Base-by-base conservation (phyloP, 164 flowering plant genomes). In the Aristolochia californica region DNA sequence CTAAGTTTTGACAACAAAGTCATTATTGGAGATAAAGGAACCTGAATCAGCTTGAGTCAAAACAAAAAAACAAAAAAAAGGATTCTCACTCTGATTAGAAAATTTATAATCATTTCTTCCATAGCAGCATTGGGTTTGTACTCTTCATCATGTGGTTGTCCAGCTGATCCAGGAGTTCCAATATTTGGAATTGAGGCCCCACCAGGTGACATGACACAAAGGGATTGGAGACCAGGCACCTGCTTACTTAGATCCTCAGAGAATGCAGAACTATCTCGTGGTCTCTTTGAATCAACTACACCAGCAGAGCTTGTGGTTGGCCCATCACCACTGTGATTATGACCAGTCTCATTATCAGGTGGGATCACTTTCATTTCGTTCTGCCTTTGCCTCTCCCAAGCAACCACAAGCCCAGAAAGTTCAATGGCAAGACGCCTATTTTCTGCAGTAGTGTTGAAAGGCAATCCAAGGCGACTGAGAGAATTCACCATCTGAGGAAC, bases 401-500 rank as follows among this genome's bases (percentile, higher is more conserved):
- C 82, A 62, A 94, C 94, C 65, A 94, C 97, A 68, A 94, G 78
- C 17, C 99, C 97, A 74, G 99, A 97, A 76, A 94, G 99, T 62
- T 94, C 97, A 63, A 94, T 86, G 3, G 99, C 96, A 63, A 94
- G 95, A 21, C 99, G 93, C 80, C 99, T 82, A 69, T 94, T 90
- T 70, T 94, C 99, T 55, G 84, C 66, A 40, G 96, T 75, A 21
- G 96, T 86, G 60, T 83, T 90, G 63, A 70, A 88, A 11, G 96
- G 99, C 70, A 94, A 77, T 47, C 99, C 99, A 65, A 94, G 94
- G 53, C 99, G 93, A 70, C 88, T 94, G 21, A 94, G 81, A 68
- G 99, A 90, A 65, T 90, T 94, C 22, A 94, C 99, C 96, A 94
- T 94, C 66, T 94, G 99, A 57, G 97, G 97, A 12, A 94, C 99